Conservation (phyloP, 2,329 filamentous ascomycete genomes). For the Alternaria sp. region DNA sequence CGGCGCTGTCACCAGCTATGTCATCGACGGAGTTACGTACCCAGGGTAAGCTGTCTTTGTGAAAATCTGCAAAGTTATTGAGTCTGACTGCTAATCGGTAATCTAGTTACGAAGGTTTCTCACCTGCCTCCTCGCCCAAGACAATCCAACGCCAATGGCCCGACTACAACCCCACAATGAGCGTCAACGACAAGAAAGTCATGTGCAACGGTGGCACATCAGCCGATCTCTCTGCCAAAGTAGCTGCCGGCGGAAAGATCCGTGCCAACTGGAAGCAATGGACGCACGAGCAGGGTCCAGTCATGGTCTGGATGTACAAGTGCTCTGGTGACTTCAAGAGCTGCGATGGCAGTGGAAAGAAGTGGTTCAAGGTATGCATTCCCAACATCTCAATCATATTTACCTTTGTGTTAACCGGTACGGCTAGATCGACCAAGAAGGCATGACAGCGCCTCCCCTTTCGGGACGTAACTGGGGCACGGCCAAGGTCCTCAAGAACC, state of each 20-base stretch:
- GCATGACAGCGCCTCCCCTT: constrained; percentile 56
- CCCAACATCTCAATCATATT: background rate
- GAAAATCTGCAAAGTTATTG: constrained; percentile 15
- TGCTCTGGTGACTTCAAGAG: constrained; percentile 58
- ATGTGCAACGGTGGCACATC: constrained; percentile 62
- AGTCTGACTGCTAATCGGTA: constrained; percentile 43
- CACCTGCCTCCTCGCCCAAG: constrained; percentile 57
- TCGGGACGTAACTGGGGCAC: constrained; percentile 61
- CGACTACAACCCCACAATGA: constrained; percentile 64
- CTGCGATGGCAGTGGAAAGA: constrained; percentile 62
- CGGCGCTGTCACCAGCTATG: constrained; percentile 49
- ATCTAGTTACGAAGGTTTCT: constrained; percentile 63
- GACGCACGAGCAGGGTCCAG: constrained; percentile 66
- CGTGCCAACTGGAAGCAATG: constrained; percentile 65
- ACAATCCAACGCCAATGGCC: constrained; percentile 68
- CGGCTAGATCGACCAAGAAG: constrained; percentile 59
- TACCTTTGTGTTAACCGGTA: background rate
- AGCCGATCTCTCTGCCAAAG: constrained; percentile 54
- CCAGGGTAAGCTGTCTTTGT: constrained; percentile 31
- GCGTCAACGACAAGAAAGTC: constrained; percentile 59
- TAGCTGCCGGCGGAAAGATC: constrained; percentile 60
- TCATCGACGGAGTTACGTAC: constrained; percentile 44
- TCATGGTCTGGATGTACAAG: constrained; percentile 65
- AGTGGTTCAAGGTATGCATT: constrained; percentile 65
- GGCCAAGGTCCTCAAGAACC: constrained; percentile 56